Percentiles rank a stretch among this genome's conserved stretches.
phyloP scores from a whole-genome alignment of 2,329 filamentous ascomycete species.

The Xylariaceae sp. region DNA sequence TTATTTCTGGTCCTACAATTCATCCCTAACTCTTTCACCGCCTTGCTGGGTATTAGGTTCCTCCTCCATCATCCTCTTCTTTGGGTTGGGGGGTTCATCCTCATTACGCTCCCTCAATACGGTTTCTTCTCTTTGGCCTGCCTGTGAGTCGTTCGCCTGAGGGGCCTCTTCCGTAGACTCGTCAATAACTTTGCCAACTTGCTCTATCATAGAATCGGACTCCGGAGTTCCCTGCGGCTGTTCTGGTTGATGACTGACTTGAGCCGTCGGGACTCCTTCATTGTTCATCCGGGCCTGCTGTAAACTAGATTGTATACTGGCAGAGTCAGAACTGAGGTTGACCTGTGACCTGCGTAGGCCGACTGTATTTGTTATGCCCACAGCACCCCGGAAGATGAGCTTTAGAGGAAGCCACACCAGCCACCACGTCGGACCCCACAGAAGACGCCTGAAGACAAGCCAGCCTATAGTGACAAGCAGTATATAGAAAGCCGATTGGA shows the following conservation, averaged over 20 bases:
- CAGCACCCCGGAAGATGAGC: slow-evolving; percentile 61
- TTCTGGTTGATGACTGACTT: slow-evolving; percentile 45
- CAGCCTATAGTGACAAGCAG: slow-evolving; percentile 77
- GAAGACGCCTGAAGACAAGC: slow-evolving; percentile 79
- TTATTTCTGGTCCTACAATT: slow-evolving; percentile 40
- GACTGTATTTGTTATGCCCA: slow-evolving; percentile 58
- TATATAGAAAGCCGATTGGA: slow-evolving; percentile 86
- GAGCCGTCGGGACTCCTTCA: slow-evolving; percentile 53
- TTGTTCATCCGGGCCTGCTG: slow-evolving; percentile 36
- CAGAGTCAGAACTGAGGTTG: slow-evolving; percentile 26
- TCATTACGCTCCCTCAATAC: slow-evolving; percentile 37
- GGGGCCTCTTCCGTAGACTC: slow-evolving; percentile 24
- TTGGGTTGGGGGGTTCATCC: slow-evolving; percentile 31
- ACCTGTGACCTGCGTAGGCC: slow-evolving; percentile 41
- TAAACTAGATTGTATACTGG: slow-evolving; percentile 24
- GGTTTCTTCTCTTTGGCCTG: slow-evolving; percentile 30
- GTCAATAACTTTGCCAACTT: slow-evolving; percentile 59
- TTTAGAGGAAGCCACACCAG: slow-evolving; percentile 82
- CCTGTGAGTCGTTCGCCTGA: background rate
- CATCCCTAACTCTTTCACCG: slow-evolving; percentile 41
- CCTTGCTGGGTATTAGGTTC: slow-evolving; percentile 27
- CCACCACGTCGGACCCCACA: slow-evolving; percentile 93
- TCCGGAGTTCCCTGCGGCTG: slow-evolving; percentile 28
- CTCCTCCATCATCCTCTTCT: slow-evolving; percentile 37
- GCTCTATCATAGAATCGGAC: slow-evolving; percentile 47